Percentiles rank a stretch among this genome's conserved stretches.
Evolutionary conservation across 768 basidiomycete species (phyloP).

Genomic region (Boletus sp.): DNA sequence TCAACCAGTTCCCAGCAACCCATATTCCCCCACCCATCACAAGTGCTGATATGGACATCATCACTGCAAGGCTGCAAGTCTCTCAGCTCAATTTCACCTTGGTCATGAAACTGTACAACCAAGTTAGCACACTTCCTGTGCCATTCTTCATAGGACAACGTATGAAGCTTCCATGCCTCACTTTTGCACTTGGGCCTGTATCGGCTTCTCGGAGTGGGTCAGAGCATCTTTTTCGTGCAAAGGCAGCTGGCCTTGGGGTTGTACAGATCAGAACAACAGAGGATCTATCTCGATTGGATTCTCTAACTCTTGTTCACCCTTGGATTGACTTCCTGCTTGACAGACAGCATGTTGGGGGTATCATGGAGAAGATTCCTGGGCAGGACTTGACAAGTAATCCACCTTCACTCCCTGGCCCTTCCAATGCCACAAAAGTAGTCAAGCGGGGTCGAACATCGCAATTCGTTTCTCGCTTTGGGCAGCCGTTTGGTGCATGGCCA

Average conservation of each 20-base stretch:
- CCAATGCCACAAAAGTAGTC: no score
- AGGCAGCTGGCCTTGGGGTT: neutral
- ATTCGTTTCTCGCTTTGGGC: no score
- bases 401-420: no score
- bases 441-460: no score
- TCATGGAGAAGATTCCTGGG: neutral
- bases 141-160: neutral
- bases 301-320: neutral
- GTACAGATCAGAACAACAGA: conserved; percentile 7
- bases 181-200: conserved; percentile 1
- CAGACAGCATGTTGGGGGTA: neutral
- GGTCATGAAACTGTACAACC: neutral
- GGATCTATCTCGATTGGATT: neutral
- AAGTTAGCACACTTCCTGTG: neutral
- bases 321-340: conserved; percentile 5
- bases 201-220: neutral
- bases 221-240: neutral
- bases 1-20: neutral
- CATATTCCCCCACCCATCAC: neutral
- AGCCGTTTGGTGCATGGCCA: no score
- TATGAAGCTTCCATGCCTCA: conserved; percentile 9
- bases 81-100: neutral
- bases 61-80: neutral
- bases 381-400: no score
- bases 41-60: neutral